Percentiles rank a stretch among this genome's conserved stretches.
These are phyloP conservation scores for Penicillium vulpinum DNA, from an alignment of 2,329 filamentous ascomycete genomes.

Conservation along the genomic window DNA sequence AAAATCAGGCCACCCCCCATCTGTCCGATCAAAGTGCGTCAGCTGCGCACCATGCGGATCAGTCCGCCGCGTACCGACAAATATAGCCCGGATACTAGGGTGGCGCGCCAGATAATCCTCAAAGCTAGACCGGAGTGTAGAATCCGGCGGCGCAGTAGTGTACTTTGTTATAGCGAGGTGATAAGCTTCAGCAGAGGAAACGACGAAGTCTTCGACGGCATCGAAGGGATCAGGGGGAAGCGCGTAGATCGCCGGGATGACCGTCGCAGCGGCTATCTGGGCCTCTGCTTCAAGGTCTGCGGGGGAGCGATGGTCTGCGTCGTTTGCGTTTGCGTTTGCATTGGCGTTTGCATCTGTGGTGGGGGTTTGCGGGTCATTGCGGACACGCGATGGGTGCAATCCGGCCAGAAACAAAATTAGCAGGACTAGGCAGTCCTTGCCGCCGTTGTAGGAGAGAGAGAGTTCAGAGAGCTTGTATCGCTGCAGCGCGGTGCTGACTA, in stretches of 20 bases:
- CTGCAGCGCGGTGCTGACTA: constrained; percentile 73
- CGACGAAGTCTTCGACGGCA: constrained; percentile 83
- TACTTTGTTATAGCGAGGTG: constrained; percentile 75
- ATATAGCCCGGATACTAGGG: constrained; percentile 68
- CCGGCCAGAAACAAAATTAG: constrained; percentile 79
- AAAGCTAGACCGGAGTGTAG: constrained; percentile 75
- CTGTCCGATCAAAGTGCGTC: constrained; percentile 82
- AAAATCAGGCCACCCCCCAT: constrained; percentile 85
- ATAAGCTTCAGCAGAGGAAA: constrained; percentile 64
- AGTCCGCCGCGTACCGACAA: constrained; percentile 84
- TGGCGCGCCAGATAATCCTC: constrained; percentile 64
- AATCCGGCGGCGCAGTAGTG: constrained; percentile 56
- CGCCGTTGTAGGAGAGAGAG: constrained; percentile 93
- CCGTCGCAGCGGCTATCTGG: constrained; percentile 14
- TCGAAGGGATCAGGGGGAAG: constrained; percentile 79
- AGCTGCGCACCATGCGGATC: constrained; percentile 84
- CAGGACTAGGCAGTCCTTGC: constrained; percentile 95
- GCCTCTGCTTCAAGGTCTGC: constrained; percentile 3
- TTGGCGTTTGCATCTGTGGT: background rate
- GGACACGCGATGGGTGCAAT: constrained; percentile 39
- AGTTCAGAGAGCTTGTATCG: constrained; percentile 76
- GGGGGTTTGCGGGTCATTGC: constrained; percentile 1
- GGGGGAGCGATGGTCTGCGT: too few species aligned
- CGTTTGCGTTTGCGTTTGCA: constrained; percentile 29
- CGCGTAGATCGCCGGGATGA: constrained; percentile 85